These are phyloP conservation scores for Yamadazyma mexicana DNA, from an alignment of 1,139 yeast genomes.

Conservation along the genomic window DNA sequence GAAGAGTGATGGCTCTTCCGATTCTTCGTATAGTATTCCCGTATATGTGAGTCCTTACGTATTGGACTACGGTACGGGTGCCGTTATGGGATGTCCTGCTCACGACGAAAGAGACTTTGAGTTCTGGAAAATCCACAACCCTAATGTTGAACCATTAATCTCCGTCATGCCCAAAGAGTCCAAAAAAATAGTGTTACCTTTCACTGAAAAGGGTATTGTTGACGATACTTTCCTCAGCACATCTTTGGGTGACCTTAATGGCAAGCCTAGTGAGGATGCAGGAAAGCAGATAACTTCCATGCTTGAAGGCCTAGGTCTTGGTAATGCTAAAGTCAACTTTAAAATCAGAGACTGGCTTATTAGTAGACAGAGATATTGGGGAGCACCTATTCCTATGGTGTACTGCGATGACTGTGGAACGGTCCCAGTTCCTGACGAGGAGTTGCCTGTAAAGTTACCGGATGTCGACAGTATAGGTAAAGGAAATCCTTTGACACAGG, in stretches of 20 bases:
- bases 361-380: slow-evolving; percentile 96
- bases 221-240: slow-evolving; percentile 12
- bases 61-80: slow-evolving; percentile 83
- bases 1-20: slow-evolving; percentile 23
- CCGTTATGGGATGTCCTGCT: slow-evolving; percentile 98
- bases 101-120: slow-evolving; percentile 82
- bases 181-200: slow-evolving; percentile 33
- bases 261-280: slow-evolving; percentile 53
- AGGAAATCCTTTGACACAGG: slow-evolving; percentile 71
- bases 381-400: slow-evolving; percentile 94
- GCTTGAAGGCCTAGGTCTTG: slow-evolving; percentile 41
- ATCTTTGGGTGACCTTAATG: slow-evolving; percentile 49
- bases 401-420: slow-evolving; percentile 85
- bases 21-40: slow-evolving; percentile 46
- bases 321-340: slow-evolving; percentile 52
- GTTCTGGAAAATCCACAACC: slow-evolving; percentile 72
- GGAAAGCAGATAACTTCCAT: slow-evolving; percentile 43
- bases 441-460: slow-evolving; percentile 82
- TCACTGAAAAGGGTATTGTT: slow-evolving; percentile 50
- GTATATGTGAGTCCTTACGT: slow-evolving; percentile 92
- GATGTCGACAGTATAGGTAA: slow-evolving; percentile 46
- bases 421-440: slow-evolving; percentile 84
- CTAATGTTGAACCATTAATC: slow-evolving; percentile 38
- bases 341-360: slow-evolving; percentile 90
- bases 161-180: slow-evolving; percentile 42